Evolutionary conservation across 2,329 filamentous ascomycete species (phyloP).

Genomic region (Verticillium albo-atrum): DNA sequence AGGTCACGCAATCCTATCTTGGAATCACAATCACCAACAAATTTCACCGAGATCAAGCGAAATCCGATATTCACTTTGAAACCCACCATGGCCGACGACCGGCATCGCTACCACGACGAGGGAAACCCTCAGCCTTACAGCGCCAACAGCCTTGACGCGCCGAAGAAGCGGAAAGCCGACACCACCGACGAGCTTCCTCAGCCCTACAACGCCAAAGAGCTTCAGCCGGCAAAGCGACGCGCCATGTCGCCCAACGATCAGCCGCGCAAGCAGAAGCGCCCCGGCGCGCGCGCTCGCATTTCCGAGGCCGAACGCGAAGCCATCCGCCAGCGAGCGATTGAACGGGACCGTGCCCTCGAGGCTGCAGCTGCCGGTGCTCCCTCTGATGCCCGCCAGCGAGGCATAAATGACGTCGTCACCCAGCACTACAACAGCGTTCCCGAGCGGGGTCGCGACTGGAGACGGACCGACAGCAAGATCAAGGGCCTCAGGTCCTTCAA

Average conservation of each 20-base stretch:
- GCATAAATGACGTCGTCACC: constrained; percentile 79
- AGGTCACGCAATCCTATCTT: no score
- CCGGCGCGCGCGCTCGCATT: constrained; percentile 62
- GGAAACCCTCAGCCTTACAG: neutral
- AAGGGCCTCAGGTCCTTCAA: constrained; percentile 93
- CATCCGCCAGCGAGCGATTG: constrained; percentile 57
- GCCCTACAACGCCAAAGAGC: constrained; percentile 54
- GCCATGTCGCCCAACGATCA: constrained; percentile 52
- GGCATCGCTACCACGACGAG: neutral
- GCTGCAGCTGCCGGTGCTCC: constrained; percentile 29
- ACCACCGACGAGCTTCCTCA: constrained; percentile 45
- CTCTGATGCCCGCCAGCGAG: constrained; percentile 39
- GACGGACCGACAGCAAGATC: constrained; percentile 89
- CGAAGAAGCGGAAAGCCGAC: constrained; percentile 30
- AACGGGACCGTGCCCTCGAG: constrained; percentile 44
- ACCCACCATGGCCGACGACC: neutral
- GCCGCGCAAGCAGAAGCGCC: constrained; percentile 61
- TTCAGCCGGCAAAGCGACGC: constrained; percentile 56
- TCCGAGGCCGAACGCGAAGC: constrained; percentile 63
- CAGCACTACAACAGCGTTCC: constrained; percentile 97
- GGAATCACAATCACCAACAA: no score
- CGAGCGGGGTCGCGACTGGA: constrained; percentile 89
- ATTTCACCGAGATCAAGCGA: no score
- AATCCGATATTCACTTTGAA: neutral
- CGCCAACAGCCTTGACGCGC: constrained; percentile 32